Base-by-base conservation (phyloP, 139 green algal species). In the Tetradesmus lagerheimii region DNA sequence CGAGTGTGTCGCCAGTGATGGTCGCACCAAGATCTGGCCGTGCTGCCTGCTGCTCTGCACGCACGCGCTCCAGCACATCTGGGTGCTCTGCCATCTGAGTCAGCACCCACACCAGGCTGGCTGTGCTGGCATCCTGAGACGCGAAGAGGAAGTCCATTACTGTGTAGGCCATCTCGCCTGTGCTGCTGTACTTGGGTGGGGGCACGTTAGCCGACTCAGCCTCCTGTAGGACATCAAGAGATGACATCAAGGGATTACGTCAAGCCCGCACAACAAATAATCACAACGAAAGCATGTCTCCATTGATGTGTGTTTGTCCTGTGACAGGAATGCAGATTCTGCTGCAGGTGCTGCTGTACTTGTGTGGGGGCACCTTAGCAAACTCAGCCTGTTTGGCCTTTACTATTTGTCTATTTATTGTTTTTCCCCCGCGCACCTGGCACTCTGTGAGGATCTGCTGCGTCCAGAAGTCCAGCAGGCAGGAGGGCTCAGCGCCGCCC, bases 141-240 rank as follows among this genome's bases (percentile, higher is more conserved):
- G 97, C 97, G 89, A 98, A 98, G 53, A 98, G 92, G 89, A 98
- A 98, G 94, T 98, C 94, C 90, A 98, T 97, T 15, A 97, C 89
- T 4, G 89, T 94, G 92, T 97, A 94, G 1, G 95, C 95, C 91
- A 98, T 96, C 45, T 94, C 95, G 16, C 88, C 45, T 88, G 96
- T 90, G 11, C 87, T 80, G 62, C 89, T 86, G 94, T 96, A 95
- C 47, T 90, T 93, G 84, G 93, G 93, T n/a, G 83, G 93, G 47
- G 92, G 90, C 50, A 93, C 45, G 2, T 94, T 94, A 64, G 88
- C 38, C 47, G 90, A 93, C 41, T 95, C 92, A 0, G 96, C 96
- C 89, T 98, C 96, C 64, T 53, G 94, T 93, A 6, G 39, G 31
- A 39, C 39, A 64, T 39, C 29, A 62, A 34, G 2, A 62, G 11